Percentiles rank a stretch among this genome's conserved stretches.
Evolutionary conservation across 495 filamentous ascomycete species (phyloP).

Genomic region (Aspergillus nanangensis): DNA sequence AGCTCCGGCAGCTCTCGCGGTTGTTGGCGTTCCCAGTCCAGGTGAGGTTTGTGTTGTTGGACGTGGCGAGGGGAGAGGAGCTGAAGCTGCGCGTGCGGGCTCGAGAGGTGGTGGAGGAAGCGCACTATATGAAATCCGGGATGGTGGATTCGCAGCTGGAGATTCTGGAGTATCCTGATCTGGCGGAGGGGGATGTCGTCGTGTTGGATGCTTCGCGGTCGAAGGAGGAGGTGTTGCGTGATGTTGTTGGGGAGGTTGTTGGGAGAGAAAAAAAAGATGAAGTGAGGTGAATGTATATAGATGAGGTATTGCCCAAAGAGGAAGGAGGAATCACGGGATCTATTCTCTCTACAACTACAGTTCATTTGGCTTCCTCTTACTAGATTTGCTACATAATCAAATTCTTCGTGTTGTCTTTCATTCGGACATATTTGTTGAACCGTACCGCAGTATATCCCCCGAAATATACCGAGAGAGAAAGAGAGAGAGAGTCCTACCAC

Average conservation of each 20-base stretch:
- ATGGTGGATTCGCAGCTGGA: conserved; percentile 25
- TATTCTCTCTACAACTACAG: no score
- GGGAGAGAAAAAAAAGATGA: no score
- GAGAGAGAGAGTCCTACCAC: no score
- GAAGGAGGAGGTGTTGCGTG: conserved; percentile 10
- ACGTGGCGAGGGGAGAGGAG: conserved; percentile 2
- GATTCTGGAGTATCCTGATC: conserved; percentile 10
- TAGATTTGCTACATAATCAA: no score
- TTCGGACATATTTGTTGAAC: no score
- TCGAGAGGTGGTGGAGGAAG: conserved; percentile 10
- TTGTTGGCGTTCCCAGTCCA: conserved; percentile 21
- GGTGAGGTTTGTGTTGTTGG: conserved; percentile 16
- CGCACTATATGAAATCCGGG: conserved; percentile 20
- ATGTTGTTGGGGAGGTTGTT: conserved; percentile 7
- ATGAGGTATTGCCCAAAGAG: no score
- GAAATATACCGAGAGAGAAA: no score
- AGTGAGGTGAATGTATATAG: no score
- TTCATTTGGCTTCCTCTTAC: no score
- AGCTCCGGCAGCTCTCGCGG: conserved; percentile 13
- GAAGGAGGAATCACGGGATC: no score
- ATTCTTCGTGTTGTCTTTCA: no score
- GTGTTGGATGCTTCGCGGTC: conserved; percentile 10
- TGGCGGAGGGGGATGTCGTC: conserved; percentile 15
- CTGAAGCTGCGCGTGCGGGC: conserved; percentile 10
- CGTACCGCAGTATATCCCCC: no score